phyloP scores from a whole-genome alignment of 768 basidiomycete genomes.

The Kwoniella heveanensis region DNA sequence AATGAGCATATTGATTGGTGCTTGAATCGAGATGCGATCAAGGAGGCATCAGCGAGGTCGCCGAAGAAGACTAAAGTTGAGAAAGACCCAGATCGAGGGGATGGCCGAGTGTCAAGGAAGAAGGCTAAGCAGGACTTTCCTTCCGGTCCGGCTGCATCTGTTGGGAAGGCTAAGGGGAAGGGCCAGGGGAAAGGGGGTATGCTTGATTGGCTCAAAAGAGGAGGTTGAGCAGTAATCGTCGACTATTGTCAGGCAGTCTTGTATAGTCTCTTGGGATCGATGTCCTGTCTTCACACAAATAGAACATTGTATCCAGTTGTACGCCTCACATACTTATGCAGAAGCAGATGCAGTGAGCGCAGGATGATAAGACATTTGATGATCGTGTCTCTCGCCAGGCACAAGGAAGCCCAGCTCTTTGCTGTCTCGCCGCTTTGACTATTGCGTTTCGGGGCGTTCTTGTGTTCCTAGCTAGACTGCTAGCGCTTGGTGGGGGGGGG shows the following conservation, averaged over 20 bases:
- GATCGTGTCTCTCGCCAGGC: too few relatives aligned
- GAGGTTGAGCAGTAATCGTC: background rate
- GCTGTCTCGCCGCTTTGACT: too few relatives aligned
- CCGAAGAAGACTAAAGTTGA: conserved; percentile 20
- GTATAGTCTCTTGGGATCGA: too few relatives aligned
- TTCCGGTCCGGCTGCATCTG: background rate
- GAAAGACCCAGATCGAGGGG: background rate
- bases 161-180: background rate
- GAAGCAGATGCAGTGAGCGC: too few relatives aligned
- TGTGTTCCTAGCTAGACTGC: too few relatives aligned
- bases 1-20: conserved; percentile 91
- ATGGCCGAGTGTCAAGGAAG: background rate
- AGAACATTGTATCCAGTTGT: too few relatives aligned
- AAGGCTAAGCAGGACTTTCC: conserved; percentile 22
- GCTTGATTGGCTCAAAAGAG: conserved; percentile 29
- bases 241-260: too few relatives aligned
- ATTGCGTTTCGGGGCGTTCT: too few relatives aligned
- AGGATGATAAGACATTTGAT: too few relatives aligned
- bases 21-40: conserved; percentile 74
- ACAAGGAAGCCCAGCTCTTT: too few relatives aligned
- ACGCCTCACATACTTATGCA: too few relatives aligned
- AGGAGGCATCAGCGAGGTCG: conserved; percentile 56
- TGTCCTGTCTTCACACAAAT: background rate
- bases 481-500: too few relatives aligned
- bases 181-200: conserved; percentile 26